Evolutionary conservation across 2,329 filamentous ascomycete genomes (phyloP), one percentile per base, ranked within the genome.

Genomic region (Botrytis hyacinthi): DNA sequence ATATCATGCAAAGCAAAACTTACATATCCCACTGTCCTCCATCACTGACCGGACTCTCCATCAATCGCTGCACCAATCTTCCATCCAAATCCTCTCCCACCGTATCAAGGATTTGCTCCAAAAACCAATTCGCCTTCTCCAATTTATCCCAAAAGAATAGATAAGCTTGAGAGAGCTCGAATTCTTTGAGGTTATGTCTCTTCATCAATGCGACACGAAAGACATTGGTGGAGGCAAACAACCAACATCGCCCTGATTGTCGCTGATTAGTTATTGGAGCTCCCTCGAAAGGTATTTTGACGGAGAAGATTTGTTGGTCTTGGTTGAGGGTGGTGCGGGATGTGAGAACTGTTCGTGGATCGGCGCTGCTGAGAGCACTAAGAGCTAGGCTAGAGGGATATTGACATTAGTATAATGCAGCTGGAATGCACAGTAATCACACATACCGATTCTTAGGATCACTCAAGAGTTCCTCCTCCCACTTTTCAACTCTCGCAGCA

Each of bases 111-210:
- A 95, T 89, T 79, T 93, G 92, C 83, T 97, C 93, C 29, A 97
- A 87, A 84, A 97, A 97, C 85, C 89, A 97, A 82, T 97, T 97
- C 14, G 92, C 87, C 83, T 97, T 97, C 82, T 97, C 94, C 32
- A 97, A 88, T 84, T 97, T 97, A 82, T 97, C 94, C 91, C 92
- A 97, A 86, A 94, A 97, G 84, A 95, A 97, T 6, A 97, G 87
- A 79, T 97, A 97, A 1, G 91, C 87, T 83, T 97, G 94, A 44
- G 91, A 94, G n/a, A 97, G 86, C 85, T 97, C 93, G 79, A 97
- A 97, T 71, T 88, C 86, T 65, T 90, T 88, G 32, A 97, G 87
- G 76, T 90, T 89, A 82, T 97, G 92, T 79, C 91, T 91, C 82
- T 93, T 92, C 91, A 96, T 95, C 65, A 97, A 86, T 1, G 93